Percentiles rank a stretch among this genome's conserved stretches.
Evolutionary conservation across 1,284 basidiomycete genomes (phyloP).

Genomic region (Pascua guehoae): DNA sequence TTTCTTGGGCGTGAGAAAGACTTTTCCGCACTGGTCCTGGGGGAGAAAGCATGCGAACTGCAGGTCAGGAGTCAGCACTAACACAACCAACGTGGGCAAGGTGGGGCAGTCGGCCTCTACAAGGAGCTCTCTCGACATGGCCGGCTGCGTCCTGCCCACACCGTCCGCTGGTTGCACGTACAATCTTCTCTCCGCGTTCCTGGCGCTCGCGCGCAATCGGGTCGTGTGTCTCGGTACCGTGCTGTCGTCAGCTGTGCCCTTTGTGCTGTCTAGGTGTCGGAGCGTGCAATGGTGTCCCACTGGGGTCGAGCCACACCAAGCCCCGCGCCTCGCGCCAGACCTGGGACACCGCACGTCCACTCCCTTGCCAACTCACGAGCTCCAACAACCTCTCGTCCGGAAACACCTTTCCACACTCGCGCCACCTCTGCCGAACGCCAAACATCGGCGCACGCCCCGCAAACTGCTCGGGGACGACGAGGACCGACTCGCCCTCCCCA

Average conservation of each 20-base stretch:
- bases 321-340: no score
- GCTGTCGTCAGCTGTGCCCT: constrained; percentile 52
- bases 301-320: no score
- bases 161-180: constrained; percentile 52
- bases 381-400: constrained; percentile 72
- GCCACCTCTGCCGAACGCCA: constrained; percentile 17
- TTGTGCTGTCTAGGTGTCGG: no score
- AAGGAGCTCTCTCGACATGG: background rate
- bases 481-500: constrained; percentile 35
- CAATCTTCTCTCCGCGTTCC: constrained; percentile 82
- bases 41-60: constrained; percentile 78
- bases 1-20: constrained; percentile 71
- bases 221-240: constrained; percentile 83
- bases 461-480: constrained; percentile 30
- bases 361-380: constrained; percentile 57
- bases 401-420: constrained; percentile 72
- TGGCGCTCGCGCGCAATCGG: constrained; percentile 67
- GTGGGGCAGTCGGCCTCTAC: background rate
- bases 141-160: background rate
- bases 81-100: background rate
- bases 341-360: background rate
- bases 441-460: constrained; percentile 6
- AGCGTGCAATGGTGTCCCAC: no score
- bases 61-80: constrained; percentile 5
- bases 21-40: constrained; percentile 56